Base-by-base conservation (phyloP, 148 eudicot genomes). In the Nepenthes gracilis region DNA sequence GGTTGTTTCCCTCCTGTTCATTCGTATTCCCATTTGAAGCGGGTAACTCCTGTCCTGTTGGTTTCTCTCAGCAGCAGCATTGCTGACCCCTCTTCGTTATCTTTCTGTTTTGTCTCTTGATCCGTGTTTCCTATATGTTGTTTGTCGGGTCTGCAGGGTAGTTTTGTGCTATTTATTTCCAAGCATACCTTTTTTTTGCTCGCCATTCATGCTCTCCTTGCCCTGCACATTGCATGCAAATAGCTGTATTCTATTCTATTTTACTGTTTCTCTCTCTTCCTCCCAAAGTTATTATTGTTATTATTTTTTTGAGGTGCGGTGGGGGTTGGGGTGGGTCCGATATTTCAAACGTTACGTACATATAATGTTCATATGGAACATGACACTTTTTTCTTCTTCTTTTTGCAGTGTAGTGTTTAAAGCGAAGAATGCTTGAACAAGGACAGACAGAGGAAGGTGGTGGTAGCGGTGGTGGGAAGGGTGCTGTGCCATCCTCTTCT, bases 401-500 rank as follows among this genome's bases (percentile, higher is more conserved):
- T 52, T 14, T n/a, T 12, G 55, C 32, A 12, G 55, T n/a, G 32
- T 33, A 50, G 58, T 67, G 12, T 9, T 9, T 10, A 6, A 1
- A n/a, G 36, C 36, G 23, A 23, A 53, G 45, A 66, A 69, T 72
- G 83, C 67, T 70, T 63, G 80, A 64, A 64, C 70, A 64, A 69
- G 77, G 71, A 53, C 56, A 61, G 48, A 12, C 35, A 8, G 67
- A 54, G 5, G 66, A 52, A 57, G 56, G 43, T 36, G 23, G 23
- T 23, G 23, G 23, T 23, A 23, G 23, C 23, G 64, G 66, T 15
- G 37, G 58, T 33, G 55, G 57, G 60, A 55, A 32, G 33, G 33
- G 45, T 62, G 64, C 36, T 61, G 69, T 71, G 83, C 69, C 32
- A 11, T 32, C 32, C 15, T 14, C 14, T 6, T 52, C n/a, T 14